A percentile compares a stretch with the other conserved stretches of the same genome.
These are phyloP conservation scores for Fusarium sp. DNA, from an alignment of 2,329 filamentous ascomycete species.

Conservation along the genomic window DNA sequence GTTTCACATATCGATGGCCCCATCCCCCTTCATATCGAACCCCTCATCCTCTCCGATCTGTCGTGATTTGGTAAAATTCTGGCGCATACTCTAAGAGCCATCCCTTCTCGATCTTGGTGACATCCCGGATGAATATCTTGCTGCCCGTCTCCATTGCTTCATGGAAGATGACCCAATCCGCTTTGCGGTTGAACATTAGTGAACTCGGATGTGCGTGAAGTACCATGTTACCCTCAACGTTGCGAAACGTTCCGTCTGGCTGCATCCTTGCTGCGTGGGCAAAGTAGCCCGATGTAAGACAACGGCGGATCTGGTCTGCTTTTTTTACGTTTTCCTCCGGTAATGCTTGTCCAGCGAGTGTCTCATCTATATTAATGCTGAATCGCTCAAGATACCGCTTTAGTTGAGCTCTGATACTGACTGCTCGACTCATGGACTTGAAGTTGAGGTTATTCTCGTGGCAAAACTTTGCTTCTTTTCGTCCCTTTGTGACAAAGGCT, in stretches of 20 bases:
- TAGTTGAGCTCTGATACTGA: conserved; percentile 88
- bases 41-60: conserved; percentile 44
- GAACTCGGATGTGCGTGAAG: conserved; percentile 92
- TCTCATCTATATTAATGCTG: conserved; percentile 77
- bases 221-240: conserved; percentile 81
- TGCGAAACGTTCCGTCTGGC: conserved; percentile 88
- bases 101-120: conserved; percentile 93
- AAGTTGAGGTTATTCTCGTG: conserved; percentile 89
- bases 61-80: conserved; percentile 78
- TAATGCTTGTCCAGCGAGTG: conserved; percentile 56
- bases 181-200: conserved; percentile 95
- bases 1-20: conserved; percentile 37
- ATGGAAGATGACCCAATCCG: conserved; percentile 96
- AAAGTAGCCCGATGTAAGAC: conserved; percentile 91
- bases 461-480: conserved; percentile 88
- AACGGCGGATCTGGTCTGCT: conserved; percentile 82
- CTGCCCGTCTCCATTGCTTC: conserved; percentile 90
- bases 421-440: conserved; percentile 83
- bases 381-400: conserved; percentile 90
- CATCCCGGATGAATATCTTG: conserved; percentile 90
- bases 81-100: conserved; percentile 93
- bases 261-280: conserved; percentile 95
- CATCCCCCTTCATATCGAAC: conserved; percentile 23
- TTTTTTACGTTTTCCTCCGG: conserved; percentile 53
- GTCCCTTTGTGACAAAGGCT: conserved; percentile 84